phyloP scores from a whole-genome alignment of 2,329 filamentous ascomycete genomes.

The Pseudovirgaria hyperparasitica region DNA sequence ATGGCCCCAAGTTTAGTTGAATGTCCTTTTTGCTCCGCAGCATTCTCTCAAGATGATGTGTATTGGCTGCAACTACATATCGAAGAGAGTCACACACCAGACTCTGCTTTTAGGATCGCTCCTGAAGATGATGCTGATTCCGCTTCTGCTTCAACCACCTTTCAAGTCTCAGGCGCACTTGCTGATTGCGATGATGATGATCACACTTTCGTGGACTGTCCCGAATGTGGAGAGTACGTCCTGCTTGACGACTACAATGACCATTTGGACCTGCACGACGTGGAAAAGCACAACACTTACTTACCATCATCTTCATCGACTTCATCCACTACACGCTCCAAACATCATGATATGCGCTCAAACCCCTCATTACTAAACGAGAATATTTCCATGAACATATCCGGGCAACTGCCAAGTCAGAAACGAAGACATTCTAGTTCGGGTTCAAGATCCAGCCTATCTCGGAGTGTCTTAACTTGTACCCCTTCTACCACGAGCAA shows the following conservation, averaged over 20 bases:
- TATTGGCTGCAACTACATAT: slow-evolving; percentile 27
- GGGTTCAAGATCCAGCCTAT: slow-evolving; percentile 22
- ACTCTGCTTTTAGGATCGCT: slow-evolving; percentile 24
- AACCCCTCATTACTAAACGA: slow-evolving; percentile 12
- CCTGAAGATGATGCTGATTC: slow-evolving; percentile 17
- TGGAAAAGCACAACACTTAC: slow-evolving; percentile 19
- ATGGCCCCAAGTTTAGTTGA: neutral
- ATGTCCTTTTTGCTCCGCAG: slow-evolving; percentile 23
- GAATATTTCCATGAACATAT: slow-evolving; percentile 10
- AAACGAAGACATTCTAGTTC: slow-evolving; percentile 13
- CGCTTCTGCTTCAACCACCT: slow-evolving; percentile 9
- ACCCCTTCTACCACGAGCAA: slow-evolving; percentile 18
- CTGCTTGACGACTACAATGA: slow-evolving; percentile 30
- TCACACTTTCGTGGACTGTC: slow-evolving; percentile 23
- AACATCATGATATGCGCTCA: slow-evolving; percentile 11
- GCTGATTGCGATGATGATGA: slow-evolving; percentile 16
- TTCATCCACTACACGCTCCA: slow-evolving; percentile 6
- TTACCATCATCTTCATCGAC: slow-evolving; percentile 20
- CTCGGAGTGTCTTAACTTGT: slow-evolving; percentile 22
- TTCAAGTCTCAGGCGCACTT: slow-evolving; percentile 12
- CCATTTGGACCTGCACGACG: slow-evolving; percentile 32
- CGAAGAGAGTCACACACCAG: slow-evolving; percentile 25
- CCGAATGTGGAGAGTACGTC: slow-evolving; percentile 31
- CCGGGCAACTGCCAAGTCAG: slow-evolving; percentile 9
- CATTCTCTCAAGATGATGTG: slow-evolving; percentile 13